Evolutionary conservation across 495 filamentous ascomycete genomes (phyloP).

Genomic region (Cercophora sp.): DNA sequence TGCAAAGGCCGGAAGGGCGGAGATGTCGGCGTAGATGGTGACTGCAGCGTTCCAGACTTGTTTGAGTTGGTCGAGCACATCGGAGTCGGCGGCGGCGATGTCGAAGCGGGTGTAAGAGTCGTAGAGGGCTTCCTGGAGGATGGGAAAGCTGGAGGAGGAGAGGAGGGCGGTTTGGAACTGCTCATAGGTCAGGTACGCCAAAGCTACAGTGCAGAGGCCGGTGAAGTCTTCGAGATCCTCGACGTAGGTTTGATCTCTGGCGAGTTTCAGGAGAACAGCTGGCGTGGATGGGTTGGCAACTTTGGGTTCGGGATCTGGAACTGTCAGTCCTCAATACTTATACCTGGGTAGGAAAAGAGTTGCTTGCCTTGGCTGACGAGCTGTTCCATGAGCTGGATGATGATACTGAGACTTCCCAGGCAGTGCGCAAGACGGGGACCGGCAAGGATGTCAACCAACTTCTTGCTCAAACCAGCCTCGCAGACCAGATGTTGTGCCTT

Average conservation of each 20-base stretch:
- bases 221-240: conserved; percentile 35
- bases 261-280: conserved; percentile 30
- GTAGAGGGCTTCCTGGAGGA: conserved; percentile 33
- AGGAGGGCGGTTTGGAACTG: conserved; percentile 44
- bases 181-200: conserved; percentile 40
- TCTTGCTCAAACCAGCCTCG: conserved; percentile 36
- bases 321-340: background rate
- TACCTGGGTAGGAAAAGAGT: background rate
- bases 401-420: conserved; percentile 27
- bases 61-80: conserved; percentile 49
- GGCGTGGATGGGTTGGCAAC: conserved; percentile 33
- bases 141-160: conserved; percentile 22
- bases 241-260: conserved; percentile 16
- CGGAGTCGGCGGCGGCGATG: conserved; percentile 30
- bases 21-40: conserved; percentile 59
- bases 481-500: conserved; percentile 52
- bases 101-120: conserved; percentile 27
- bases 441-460: conserved; percentile 37
- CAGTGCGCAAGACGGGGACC: conserved; percentile 28
- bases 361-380: conserved; percentile 40
- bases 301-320: conserved; percentile 33
- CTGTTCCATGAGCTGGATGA: conserved; percentile 48
- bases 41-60: conserved; percentile 54
- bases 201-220: conserved; percentile 31
- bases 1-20: conserved; percentile 53